These are phyloP conservation scores for Citrus medica DNA, from an alignment of 345 rosid species.

Conservation along the genomic window DNA sequence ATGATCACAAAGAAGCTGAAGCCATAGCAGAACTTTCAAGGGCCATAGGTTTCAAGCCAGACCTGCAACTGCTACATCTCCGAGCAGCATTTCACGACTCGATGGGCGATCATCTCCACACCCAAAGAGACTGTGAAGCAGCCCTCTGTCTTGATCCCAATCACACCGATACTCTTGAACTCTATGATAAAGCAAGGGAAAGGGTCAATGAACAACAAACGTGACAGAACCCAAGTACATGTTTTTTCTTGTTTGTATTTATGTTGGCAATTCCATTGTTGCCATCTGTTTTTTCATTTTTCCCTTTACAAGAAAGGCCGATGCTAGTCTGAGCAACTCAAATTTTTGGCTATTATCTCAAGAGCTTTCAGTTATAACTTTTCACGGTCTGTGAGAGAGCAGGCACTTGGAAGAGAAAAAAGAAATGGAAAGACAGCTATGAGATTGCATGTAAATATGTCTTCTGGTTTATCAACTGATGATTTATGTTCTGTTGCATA, in stretches of 20 bases:
- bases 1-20: constrained; percentile 85
- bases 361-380: constrained; percentile 12
- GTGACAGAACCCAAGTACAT: constrained; percentile 14
- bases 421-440: constrained; percentile 17
- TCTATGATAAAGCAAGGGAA: constrained; percentile 53
- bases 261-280: constrained; percentile 17
- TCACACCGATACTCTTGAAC: constrained; percentile 61
- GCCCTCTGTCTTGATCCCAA: constrained; percentile 84
- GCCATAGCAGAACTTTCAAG: constrained; percentile 82
- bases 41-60: constrained; percentile 86
- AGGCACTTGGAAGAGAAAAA: background rate
- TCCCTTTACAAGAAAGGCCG: constrained; percentile 21
- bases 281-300: constrained; percentile 19
- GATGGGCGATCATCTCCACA: constrained; percentile 50
- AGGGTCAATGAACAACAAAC: constrained; percentile 31
- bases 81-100: constrained; percentile 93
- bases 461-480: constrained; percentile 15
- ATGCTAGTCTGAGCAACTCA: constrained; percentile 11
- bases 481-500: constrained; percentile 9
- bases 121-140: constrained; percentile 88
- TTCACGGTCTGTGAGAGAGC: constrained; percentile 3
- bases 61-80: constrained; percentile 88
- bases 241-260: constrained; percentile 11
- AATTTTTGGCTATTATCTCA: constrained; percentile 29
- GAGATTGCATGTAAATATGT: constrained; percentile 36